Conservation (phyloP, 2,329 filamentous ascomycete genomes). For the Diaporthe vexans region DNA sequence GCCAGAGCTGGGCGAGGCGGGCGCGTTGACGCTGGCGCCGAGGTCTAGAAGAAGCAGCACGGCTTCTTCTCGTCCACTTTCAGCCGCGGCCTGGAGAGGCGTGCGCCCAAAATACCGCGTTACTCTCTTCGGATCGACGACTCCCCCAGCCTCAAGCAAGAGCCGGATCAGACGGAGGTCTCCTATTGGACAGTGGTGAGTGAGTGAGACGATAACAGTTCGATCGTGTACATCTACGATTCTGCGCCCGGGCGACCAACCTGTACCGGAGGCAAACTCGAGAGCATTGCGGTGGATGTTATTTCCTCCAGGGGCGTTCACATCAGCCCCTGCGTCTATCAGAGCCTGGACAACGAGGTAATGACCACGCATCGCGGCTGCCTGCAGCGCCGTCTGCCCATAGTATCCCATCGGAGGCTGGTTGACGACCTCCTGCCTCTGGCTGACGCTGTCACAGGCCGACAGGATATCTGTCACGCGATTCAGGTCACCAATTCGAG, state of each 20-base stretch:
- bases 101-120: slow-evolving; percentile 53
- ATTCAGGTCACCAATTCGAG: slow-evolving; percentile 49
- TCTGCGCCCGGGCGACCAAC: neutral
- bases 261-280: slow-evolving; percentile 53
- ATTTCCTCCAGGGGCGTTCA: slow-evolving; percentile 52
- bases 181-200: slow-evolving; percentile 27
- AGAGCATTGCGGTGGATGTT: slow-evolving; percentile 56
- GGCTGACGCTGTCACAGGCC: slow-evolving; percentile 44
- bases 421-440: slow-evolving; percentile 45
- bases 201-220: too few species aligned
- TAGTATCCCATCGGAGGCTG: slow-evolving; percentile 51
- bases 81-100: slow-evolving; percentile 55
- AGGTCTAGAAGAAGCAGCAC: slow-evolving; percentile 50
- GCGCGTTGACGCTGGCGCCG: slow-evolving; percentile 55
- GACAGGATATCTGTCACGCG: slow-evolving; percentile 47
- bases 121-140: slow-evolving; percentile 49
- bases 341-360: slow-evolving; percentile 47
- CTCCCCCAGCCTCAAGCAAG: slow-evolving; percentile 49
- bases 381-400: slow-evolving; percentile 55
- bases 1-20: slow-evolving; percentile 42
- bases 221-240: neutral
- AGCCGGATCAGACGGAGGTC: slow-evolving; percentile 45
- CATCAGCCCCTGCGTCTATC: slow-evolving; percentile 50
- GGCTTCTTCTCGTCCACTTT: slow-evolving; percentile 47
- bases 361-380: slow-evolving; percentile 50